Conservation (phyloP, 2,329 filamentous ascomycete genomes). For the Pseudophaeomoniella oleicola region DNA sequence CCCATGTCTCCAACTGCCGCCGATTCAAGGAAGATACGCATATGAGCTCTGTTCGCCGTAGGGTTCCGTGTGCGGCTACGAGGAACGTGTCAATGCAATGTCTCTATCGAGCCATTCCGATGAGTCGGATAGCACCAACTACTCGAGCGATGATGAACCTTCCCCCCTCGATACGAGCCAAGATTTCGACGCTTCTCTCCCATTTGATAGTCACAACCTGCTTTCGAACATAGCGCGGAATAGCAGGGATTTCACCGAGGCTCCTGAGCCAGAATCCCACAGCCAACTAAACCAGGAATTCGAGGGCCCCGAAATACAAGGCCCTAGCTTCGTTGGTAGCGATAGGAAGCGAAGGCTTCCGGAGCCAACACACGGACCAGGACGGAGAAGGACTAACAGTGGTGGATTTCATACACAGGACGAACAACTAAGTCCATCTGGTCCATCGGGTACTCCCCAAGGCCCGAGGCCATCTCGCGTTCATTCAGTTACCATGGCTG, state of each 20-base stretch:
- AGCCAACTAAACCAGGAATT: no score
- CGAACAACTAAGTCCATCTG: constrained; percentile 4
- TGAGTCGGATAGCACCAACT: not conserved
- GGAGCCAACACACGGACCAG: constrained; percentile 17
- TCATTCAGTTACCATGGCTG: constrained; percentile 3
- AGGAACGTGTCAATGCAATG: no score
- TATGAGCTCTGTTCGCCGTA: no score
- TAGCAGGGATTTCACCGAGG: no score
- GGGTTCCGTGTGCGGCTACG: no score
- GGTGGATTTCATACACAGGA: constrained; percentile 8
- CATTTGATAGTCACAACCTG: no score
- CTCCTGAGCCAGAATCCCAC: no score
- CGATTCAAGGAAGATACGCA: no score
- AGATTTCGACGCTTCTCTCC: no score
- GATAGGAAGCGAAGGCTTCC: constrained; percentile 29
- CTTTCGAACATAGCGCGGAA: no score
- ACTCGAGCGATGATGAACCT: not conserved
- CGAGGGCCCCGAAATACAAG: not conserved
- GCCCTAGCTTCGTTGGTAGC: not conserved
- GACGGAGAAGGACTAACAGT: constrained; percentile 12
- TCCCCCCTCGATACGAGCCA: not conserved
- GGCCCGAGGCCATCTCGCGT: constrained; percentile 7
- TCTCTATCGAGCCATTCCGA: not conserved
- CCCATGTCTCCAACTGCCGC: no score
- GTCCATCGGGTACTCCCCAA: constrained; percentile 18